phyloP scores from a whole-genome alignment of 1,284 basidiomycete species.

The Tylopilus orsonianus region DNA sequence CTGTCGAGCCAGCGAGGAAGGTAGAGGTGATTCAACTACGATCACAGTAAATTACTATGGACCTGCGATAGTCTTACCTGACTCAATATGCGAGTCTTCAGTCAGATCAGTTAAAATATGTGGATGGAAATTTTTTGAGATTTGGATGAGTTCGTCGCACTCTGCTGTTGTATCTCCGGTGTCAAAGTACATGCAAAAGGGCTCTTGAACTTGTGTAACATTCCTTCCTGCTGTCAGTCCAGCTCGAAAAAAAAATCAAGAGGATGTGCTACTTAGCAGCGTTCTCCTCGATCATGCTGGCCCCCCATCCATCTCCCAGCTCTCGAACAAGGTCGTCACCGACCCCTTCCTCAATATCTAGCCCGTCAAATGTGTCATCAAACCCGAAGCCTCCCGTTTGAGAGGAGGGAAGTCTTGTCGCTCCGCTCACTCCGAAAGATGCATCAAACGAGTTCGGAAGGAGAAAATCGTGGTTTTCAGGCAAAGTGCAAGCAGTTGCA shows the following conservation, averaged over 20 bases:
- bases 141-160: slow-evolving; percentile 1
- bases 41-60: background rate
- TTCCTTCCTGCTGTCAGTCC: slow-evolving; percentile 21
- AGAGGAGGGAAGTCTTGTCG: slow-evolving; percentile 53
- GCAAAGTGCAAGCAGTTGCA: slow-evolving; percentile 58
- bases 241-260: background rate
- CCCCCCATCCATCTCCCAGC: slow-evolving; percentile 68
- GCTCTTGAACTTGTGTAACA: slow-evolving; percentile 13
- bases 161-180: slow-evolving; percentile 5
- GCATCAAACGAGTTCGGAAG: slow-evolving; percentile 64
- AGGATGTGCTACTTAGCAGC: slow-evolving; percentile 12
- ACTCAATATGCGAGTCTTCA: background rate
- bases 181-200: slow-evolving; percentile 16
- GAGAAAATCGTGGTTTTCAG: slow-evolving; percentile 67
- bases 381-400: slow-evolving; percentile 51
- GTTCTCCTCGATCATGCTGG: slow-evolving; percentile 30
- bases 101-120: background rate
- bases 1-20: slow-evolving; percentile 9
- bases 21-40: slow-evolving; percentile 19
- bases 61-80: slow-evolving; percentile 11
- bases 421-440: slow-evolving; percentile 46
- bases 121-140: background rate
- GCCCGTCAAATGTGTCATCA: slow-evolving; percentile 55
- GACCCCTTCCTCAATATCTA: slow-evolving; percentile 57
- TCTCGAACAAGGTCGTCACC: slow-evolving; percentile 72